Percentiles rank a stretch among this genome's conserved stretches.
Evolutionary conservation across 2,329 filamentous ascomycete genomes (phyloP).

Genomic region (Xylaria sp.): DNA sequence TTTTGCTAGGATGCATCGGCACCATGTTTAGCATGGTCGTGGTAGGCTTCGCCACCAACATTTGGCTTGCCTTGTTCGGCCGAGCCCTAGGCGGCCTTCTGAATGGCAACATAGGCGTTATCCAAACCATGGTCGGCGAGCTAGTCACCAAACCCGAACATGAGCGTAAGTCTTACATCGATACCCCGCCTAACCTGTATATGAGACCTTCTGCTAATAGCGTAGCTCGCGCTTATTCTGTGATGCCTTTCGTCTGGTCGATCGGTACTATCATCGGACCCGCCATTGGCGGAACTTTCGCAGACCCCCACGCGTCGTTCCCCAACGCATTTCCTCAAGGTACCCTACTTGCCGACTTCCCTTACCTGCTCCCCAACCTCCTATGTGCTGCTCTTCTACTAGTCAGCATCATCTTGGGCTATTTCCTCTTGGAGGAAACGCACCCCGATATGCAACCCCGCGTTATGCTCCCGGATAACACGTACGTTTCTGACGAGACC

Average conservation of each 20-base stretch:
- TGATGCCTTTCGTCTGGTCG: slow-evolving; percentile 95
- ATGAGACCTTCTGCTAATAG: slow-evolving; percentile 24
- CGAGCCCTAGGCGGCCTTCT: slow-evolving; percentile 78
- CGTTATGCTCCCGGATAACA: slow-evolving; percentile 48
- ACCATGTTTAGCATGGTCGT: slow-evolving; percentile 82
- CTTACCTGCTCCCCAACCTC: slow-evolving; percentile 87
- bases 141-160: slow-evolving; percentile 81
- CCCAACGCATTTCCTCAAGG: slow-evolving; percentile 68
- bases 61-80: slow-evolving; percentile 80
- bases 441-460: slow-evolving; percentile 77
- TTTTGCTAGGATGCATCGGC: slow-evolving; percentile 78
- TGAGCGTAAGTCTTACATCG: slow-evolving; percentile 66
- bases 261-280: slow-evolving; percentile 89
- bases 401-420: slow-evolving; percentile 79
- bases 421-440: slow-evolving; percentile 82
- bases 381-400: slow-evolving; percentile 78
- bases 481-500: slow-evolving; percentile 66
- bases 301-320: slow-evolving; percentile 75
- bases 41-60: slow-evolving; percentile 80
- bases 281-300: slow-evolving; percentile 84
- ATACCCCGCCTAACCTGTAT: background rate
- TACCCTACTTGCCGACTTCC: slow-evolving; percentile 75
- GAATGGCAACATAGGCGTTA: slow-evolving; percentile 90
- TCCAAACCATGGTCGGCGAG: slow-evolving; percentile 92
- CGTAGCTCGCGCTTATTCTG: slow-evolving; percentile 77